Conservation (phyloP, 805 yeast genomes). For the Kodamaea kaohsiungensis region DNA sequence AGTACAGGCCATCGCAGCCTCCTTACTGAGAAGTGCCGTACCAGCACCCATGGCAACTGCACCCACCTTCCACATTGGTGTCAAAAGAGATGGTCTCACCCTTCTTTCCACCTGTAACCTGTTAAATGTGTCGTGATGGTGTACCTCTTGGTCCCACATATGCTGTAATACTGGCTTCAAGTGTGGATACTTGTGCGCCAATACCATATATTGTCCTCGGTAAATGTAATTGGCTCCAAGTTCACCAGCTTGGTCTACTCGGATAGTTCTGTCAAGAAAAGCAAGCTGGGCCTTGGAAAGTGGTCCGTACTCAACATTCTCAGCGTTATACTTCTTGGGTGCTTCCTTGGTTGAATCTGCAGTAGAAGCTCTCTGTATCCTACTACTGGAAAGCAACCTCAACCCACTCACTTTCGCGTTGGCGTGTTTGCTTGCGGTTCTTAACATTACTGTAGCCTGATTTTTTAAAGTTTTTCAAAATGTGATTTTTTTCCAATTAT, state of each 20-base stretch:
- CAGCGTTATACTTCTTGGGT: constrained; percentile 19
- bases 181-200: constrained; percentile 69
- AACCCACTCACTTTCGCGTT: background rate
- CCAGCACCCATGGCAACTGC: constrained; percentile 84
- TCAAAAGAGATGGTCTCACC: constrained; percentile 86
- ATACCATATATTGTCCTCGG: constrained; percentile 81
- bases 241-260: constrained; percentile 99
- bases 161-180: constrained; percentile 80
- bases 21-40: constrained; percentile 85
- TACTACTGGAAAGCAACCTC: constrained; percentile 3
- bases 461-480: background rate
- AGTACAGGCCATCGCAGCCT: constrained; percentile 99
- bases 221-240: constrained; percentile 93
- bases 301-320: constrained; percentile 36
- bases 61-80: constrained; percentile 93
- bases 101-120: constrained; percentile 70
- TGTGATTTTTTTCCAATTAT: background rate
- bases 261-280: constrained; percentile 67
- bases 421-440: background rate
- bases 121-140: constrained; percentile 86
- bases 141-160: constrained; percentile 98
- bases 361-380: background rate
- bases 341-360: constrained; percentile 7
- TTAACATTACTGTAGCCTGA: background rate
- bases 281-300: constrained; percentile 62